These are phyloP conservation scores for Rhizopus delemar DNA, from an alignment of 371 early-diverging fungal genomes.

Conservation along the genomic window DNA sequence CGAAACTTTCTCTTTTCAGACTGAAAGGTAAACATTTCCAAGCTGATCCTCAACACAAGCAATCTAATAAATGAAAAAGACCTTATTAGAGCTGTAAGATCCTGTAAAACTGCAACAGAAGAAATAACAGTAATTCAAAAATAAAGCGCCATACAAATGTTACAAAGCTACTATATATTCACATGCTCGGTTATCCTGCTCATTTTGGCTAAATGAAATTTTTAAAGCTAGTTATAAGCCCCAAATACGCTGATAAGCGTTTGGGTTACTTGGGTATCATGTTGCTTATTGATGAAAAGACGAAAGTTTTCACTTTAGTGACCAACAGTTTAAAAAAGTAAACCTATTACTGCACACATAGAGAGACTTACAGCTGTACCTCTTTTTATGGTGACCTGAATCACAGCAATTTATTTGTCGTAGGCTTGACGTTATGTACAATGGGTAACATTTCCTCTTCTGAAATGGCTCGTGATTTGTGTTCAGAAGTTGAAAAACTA, in stretches of 20 bases:
- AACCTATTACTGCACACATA: neutral
- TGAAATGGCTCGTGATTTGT: constrained; percentile 94
- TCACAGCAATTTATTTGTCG: constrained; percentile 91
- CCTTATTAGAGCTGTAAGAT: constrained; percentile 93
- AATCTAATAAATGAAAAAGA: constrained; percentile 50
- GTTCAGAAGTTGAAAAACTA: constrained; percentile 91
- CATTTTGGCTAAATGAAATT: constrained; percentile 99
- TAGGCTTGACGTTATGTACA: constrained; percentile 94
- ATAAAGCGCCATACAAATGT: constrained; percentile 97
- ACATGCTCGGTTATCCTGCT: constrained; percentile 97
- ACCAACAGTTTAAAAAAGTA: constrained; percentile 97
- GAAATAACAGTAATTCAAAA: constrained; percentile 96
- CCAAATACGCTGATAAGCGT: constrained; percentile 92
- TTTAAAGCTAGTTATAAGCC: constrained; percentile 92
- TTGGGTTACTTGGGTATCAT: constrained; percentile 96
- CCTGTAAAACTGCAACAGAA: constrained; percentile 98
- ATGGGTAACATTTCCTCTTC: constrained; percentile 93
- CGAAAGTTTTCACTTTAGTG: constrained; percentile 91
- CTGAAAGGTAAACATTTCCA: constrained; percentile 39
- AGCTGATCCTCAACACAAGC: neutral
- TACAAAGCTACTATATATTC: constrained; percentile 94
- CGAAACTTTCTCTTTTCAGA: constrained; percentile 51
- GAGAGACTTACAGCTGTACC: neutral
- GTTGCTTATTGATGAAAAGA: constrained; percentile 96
- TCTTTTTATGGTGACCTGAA: constrained; percentile 81